A percentile compares a stretch with the other conserved stretches of the same genome.
Conservation (phyloP, 1,284 basidiomycete species). For the Irpex lacteus region DNA sequence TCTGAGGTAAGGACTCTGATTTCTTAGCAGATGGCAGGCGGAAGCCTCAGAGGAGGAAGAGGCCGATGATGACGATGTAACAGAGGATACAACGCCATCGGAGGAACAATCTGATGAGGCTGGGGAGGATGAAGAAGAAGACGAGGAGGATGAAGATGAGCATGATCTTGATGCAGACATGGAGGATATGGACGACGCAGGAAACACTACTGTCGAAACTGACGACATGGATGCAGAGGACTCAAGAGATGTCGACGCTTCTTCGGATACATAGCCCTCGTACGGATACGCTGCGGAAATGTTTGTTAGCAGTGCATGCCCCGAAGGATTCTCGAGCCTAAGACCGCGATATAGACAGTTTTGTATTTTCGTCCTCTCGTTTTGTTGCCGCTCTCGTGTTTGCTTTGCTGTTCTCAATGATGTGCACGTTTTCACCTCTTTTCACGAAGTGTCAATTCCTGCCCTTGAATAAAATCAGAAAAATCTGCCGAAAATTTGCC, state of each 20-base stretch:
- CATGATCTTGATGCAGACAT: constrained; percentile 67
- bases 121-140: constrained; percentile 43
- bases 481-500: too few species aligned
- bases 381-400: neutral
- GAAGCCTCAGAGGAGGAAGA: constrained; percentile 49
- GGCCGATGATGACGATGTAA: constrained; percentile 47
- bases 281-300: too few species aligned
- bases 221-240: constrained; percentile 39
- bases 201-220: constrained; percentile 26
- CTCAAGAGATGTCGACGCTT: constrained; percentile 6
- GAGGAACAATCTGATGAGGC: constrained; percentile 39
- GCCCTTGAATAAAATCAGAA: neutral
- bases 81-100: constrained; percentile 26
- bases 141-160: constrained; percentile 44
- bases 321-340: too few species aligned
- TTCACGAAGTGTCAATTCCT: neutral
- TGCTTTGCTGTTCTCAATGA: neutral
- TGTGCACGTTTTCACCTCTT: neutral
- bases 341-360: too few species aligned
- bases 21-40: constrained; percentile 30
- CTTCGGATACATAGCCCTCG: neutral
- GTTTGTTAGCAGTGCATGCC: too few species aligned
- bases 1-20: constrained; percentile 1
- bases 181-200: constrained; percentile 70
- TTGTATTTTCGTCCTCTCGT: neutral